These are phyloP conservation scores for Calonectria pauciramosa DNA, from an alignment of 2,329 filamentous ascomycete species.

Conservation along the genomic window DNA sequence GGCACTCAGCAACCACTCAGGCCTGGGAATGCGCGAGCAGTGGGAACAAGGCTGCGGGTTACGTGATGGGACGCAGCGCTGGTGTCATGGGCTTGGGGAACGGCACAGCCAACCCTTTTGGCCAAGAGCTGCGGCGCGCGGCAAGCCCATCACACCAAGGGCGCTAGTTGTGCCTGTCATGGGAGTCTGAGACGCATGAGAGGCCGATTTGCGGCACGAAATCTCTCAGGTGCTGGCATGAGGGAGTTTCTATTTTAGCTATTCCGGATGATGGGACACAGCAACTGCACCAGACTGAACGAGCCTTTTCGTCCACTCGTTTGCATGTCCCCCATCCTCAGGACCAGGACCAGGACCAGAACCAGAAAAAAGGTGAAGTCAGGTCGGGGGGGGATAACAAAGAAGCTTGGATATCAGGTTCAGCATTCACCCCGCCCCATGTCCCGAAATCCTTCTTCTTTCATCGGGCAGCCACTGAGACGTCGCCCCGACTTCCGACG, in stretches of 20 bases:
- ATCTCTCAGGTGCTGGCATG: background rate
- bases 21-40: background rate
- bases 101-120: slow-evolving; percentile 5
- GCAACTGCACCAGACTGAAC: no score
- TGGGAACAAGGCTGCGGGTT: slow-evolving; percentile 8
- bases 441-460: background rate
- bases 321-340: no score
- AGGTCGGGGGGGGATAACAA: no score
- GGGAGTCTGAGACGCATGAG: background rate
- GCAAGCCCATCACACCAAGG: background rate
- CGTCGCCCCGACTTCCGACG: slow-evolving; percentile 30
- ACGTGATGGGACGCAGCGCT: slow-evolving; percentile 24
- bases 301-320: no score
- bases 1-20: background rate
- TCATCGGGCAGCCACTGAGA: slow-evolving; percentile 19
- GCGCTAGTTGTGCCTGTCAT: background rate
- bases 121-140: background rate
- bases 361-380: no score
- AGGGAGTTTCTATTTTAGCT: background rate
- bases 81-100: slow-evolving; percentile 22
- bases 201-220: background rate
- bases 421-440: background rate
- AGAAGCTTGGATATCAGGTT: background rate
- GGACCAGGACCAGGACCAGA: no score
- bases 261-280: background rate